Evolutionary conservation across 2,329 filamentous ascomycete genomes (phyloP).

Genomic region (Blastomyces silverae): DNA sequence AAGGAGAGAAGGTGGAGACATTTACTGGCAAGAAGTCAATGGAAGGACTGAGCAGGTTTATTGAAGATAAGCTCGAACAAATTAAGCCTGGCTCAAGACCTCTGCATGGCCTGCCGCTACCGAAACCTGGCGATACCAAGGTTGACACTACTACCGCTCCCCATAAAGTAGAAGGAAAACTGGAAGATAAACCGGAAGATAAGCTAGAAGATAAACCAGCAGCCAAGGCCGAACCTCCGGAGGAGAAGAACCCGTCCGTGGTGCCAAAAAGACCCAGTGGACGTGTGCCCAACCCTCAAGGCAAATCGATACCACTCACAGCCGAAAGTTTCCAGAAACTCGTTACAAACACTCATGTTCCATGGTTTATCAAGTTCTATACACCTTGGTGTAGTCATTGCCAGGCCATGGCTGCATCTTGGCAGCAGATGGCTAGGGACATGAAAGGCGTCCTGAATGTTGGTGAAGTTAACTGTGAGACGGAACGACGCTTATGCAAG

Average conservation of each 20-base stretch:
- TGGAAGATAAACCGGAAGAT: not conserved
- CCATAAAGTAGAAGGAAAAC: constrained; percentile 27
- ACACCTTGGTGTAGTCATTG: constrained; percentile 97
- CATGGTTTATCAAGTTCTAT: constrained; percentile 99
- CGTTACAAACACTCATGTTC: constrained; percentile 79
- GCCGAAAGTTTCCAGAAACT: constrained; percentile 78
- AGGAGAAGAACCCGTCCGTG: not conserved
- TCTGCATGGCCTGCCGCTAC: constrained; percentile 58
- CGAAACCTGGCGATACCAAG: constrained; percentile 58
- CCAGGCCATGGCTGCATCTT: constrained; percentile 82
- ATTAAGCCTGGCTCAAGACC: constrained; percentile 76
- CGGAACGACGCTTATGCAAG: constrained; percentile 81
- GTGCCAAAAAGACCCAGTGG: constrained; percentile 14
- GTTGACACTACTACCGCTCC: constrained; percentile 32
- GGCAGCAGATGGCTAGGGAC: constrained; percentile 81
- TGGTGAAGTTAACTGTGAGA: constrained; percentile 93
- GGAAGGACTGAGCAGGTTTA: constrained; percentile 56
- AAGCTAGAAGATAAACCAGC: constrained; percentile 5
- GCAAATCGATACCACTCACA: constrained; percentile 66
- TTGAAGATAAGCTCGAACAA: constrained; percentile 70
- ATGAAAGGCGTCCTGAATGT: constrained; percentile 87
- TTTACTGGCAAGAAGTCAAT: constrained; percentile 64
- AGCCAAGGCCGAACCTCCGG: not conserved
- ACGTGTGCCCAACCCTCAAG: constrained; percentile 66
- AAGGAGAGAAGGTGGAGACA: constrained; percentile 61